These are phyloP conservation scores for Singerocomus inundabilis DNA, from an alignment of 1,284 basidiomycete genomes.

Conservation along the genomic window DNA sequence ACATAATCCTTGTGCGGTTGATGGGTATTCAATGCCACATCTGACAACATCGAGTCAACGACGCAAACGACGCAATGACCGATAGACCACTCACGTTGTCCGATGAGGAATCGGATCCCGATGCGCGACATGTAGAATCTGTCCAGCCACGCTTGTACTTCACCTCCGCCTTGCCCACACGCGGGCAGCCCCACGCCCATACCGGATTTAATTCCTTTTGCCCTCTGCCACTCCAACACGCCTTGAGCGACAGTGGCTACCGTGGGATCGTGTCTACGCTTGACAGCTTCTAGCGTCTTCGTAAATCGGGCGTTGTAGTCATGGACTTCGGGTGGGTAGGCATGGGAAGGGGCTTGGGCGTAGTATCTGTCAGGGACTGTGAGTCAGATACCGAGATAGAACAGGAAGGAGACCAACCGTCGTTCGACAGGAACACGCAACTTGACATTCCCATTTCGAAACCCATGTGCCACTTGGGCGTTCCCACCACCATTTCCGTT, in stretches of 20 bases:
- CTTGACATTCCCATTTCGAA: slow-evolving; percentile 46
- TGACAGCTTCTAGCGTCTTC: slow-evolving; percentile 83
- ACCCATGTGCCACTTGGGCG: slow-evolving; percentile 30
- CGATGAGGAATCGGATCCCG: slow-evolving; percentile 92
- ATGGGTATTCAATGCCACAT: slow-evolving; percentile 88
- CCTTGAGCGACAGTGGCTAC: slow-evolving; percentile 96
- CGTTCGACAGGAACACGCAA: slow-evolving; percentile 75
- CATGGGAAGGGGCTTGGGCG: slow-evolving; percentile 63
- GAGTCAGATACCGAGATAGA: slow-evolving; percentile 10
- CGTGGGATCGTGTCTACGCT: slow-evolving; percentile 93
- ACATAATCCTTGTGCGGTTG: slow-evolving; percentile 90
- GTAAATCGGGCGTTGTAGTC: slow-evolving; percentile 95
- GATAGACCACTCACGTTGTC: slow-evolving; percentile 66
- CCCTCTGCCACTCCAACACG: slow-evolving; percentile 72
- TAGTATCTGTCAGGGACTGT: slow-evolving; percentile 65
- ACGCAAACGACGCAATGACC: background rate
- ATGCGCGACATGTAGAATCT: slow-evolving; percentile 97
- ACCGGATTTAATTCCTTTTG: slow-evolving; percentile 23
- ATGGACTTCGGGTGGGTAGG: slow-evolving; percentile 90
- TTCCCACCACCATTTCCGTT: slow-evolving; percentile 31
- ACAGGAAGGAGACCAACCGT: slow-evolving; percentile 40
- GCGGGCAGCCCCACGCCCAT: slow-evolving; percentile 32
- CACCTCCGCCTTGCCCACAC: slow-evolving; percentile 71
- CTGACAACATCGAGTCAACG: slow-evolving; percentile 41
- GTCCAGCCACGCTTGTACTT: slow-evolving; percentile 94